These are phyloP conservation scores for Fraxinus greggii DNA, from an alignment of 305 asterid species.

Conservation along the genomic window DNA sequence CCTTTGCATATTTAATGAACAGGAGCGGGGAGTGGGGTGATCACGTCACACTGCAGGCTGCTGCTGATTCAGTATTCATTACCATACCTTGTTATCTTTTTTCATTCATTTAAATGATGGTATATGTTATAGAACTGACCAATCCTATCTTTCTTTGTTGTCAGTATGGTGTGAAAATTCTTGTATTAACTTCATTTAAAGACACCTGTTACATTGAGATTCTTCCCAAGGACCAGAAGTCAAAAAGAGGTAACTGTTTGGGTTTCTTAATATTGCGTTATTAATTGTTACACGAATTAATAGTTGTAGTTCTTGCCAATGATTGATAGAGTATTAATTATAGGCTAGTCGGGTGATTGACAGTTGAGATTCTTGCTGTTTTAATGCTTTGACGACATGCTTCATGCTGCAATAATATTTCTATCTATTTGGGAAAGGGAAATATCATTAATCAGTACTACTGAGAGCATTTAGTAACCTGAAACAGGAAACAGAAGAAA, in stretches of 20 bases:
- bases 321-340: neutral
- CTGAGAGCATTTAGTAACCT: neutral
- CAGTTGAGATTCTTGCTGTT: conserved; percentile 5
- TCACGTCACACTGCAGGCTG: conserved; percentile 98
- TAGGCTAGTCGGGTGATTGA: neutral
- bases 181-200: conserved; percentile 68
- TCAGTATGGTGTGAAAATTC: conserved; percentile 73
- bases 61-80: conserved; percentile 77
- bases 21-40: conserved; percentile 98
- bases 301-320: neutral
- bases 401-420: conserved; percentile 4
- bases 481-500: neutral
- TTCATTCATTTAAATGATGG: neutral
- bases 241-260: conserved; percentile 56
- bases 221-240: conserved; percentile 62
- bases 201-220: conserved; percentile 82
- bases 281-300: neutral
- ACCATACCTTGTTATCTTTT: conserved; percentile 15
- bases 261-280: conserved; percentile 7
- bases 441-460: neutral
- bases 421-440: neutral
- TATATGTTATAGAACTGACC: conserved; percentile 20
- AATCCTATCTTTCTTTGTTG: conserved; percentile 14
- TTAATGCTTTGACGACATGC: neutral
- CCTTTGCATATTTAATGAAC: conserved; percentile 24